Evolutionary conservation across 2,329 filamentous ascomycete species (phyloP).

Genomic region (Zasmidium cellare): DNA sequence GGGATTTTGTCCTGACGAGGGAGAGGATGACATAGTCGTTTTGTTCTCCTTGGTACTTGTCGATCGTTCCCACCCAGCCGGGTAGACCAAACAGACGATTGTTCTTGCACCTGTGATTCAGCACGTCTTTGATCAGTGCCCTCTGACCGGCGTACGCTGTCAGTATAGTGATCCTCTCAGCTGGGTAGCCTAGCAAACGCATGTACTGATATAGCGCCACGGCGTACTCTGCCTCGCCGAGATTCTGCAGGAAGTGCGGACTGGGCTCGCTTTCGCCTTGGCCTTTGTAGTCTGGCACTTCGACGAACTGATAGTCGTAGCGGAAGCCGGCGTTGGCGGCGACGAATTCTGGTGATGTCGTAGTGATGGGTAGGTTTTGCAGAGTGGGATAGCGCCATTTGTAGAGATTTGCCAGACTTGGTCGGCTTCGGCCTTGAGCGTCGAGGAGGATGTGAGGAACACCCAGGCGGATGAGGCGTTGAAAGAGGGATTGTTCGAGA

Average conservation of each 20-base stretch:
- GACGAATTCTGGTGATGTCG: slow-evolving; percentile 68
- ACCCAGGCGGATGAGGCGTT: slow-evolving; percentile 82
- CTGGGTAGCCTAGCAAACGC: slow-evolving; percentile 90
- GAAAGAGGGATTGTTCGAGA: slow-evolving; percentile 92
- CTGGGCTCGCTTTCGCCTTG: slow-evolving; percentile 84
- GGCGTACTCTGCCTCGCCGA: slow-evolving; percentile 95
- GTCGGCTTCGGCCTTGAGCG: slow-evolving; percentile 86
- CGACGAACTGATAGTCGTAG: slow-evolving; percentile 95
- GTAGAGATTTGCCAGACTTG: slow-evolving; percentile 85
- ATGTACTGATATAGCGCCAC: slow-evolving; percentile 97
- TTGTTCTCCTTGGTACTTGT: slow-evolving; percentile 98
- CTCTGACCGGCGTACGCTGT: slow-evolving; percentile 92
- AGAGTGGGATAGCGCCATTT: slow-evolving; percentile 87
- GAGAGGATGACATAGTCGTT: slow-evolving; percentile 98
- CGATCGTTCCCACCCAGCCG: slow-evolving; percentile 87
- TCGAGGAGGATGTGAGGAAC: slow-evolving; percentile 90
- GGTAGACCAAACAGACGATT: slow-evolving; percentile 87
- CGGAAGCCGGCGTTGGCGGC: slow-evolving; percentile 87
- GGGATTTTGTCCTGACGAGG: slow-evolving; percentile 80
- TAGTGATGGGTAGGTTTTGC: slow-evolving; percentile 74
- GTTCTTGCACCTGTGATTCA: slow-evolving; percentile 77
- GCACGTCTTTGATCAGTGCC: slow-evolving; percentile 83
- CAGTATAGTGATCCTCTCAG: slow-evolving; percentile 79
- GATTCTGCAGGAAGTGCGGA: slow-evolving; percentile 93
- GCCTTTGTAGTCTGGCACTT: slow-evolving; percentile 91